Base-by-base conservation (phyloP, 305 asterid genomes). In the Vinca major region DNA sequence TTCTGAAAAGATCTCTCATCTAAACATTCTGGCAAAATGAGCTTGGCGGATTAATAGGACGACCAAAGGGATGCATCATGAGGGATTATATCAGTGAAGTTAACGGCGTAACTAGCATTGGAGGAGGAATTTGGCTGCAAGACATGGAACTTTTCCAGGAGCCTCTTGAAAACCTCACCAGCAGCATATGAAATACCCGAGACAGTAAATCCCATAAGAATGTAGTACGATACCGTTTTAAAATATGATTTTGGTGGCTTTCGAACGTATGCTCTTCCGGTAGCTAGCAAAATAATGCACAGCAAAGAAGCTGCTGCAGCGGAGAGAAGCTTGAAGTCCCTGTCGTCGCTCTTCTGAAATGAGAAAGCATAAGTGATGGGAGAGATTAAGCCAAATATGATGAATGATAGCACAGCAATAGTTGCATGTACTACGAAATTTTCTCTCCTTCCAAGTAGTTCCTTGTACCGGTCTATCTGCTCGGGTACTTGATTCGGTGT, bases 141-240 rank as follows among this genome's bases (percentile, higher is more conserved):
- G 48, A 14, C 26, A 8, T 61, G 67, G 88, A 47, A 49, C 83
- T 84, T 81, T 71, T 77, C 80, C 76, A 92, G 72, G 17, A 92
- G 77, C 43, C 84, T 80, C 49, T 79, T 83, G 47, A 84, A 76
- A 36, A 87, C 66, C 49, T 60, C 72, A 8, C 98, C 98, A 11
- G 86, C 94, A 40, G 82, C 95, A 58, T 80, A 90, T 0, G 91
- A 81, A 43, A 86, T 78, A 7, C 96, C 96, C 0, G 95, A 86
- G 63, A 72, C 89, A 80, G 74, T 66, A 63, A 90, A 68, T 14
- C 95, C 98, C 65, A 84, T 16, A 49, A 84, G 49, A 41, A 89
- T 37, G 71, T 77, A 93, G 37, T 76, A 75, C 0, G 53, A 21
- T 16, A 93, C 71, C 1, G 94, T 74, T 70, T 80, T 82, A 66